Percentiles rank a stretch among this genome's conserved stretches.
phyloP scores from a whole-genome alignment of 768 basidiomycete genomes.

The Tylopilus felleus region DNA sequence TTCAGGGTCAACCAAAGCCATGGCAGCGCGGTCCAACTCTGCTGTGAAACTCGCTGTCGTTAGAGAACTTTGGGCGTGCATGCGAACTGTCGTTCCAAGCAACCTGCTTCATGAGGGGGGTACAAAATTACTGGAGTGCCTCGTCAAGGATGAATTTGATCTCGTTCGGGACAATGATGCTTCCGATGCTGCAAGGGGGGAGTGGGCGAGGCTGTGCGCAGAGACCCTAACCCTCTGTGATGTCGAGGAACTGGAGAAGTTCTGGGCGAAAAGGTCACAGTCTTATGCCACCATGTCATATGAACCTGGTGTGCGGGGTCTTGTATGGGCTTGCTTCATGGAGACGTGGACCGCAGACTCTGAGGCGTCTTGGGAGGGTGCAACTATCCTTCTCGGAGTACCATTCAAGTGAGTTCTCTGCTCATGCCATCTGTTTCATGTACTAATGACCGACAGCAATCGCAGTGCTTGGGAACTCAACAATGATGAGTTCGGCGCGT shows the following conservation, averaged over 20 bases:
- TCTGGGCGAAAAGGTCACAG: conserved; percentile 42
- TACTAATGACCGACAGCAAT: conserved; percentile 28
- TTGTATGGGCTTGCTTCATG: conserved; percentile 57
- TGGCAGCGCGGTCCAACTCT: conserved; percentile 33
- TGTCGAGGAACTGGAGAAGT: conserved; percentile 43
- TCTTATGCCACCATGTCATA: conserved; percentile 29
- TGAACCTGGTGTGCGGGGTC: conserved; percentile 40
- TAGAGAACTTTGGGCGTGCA: conserved; percentile 54
- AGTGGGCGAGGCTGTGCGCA: conserved; percentile 62
- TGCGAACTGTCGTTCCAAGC: conserved; percentile 42
- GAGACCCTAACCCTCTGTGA: conserved; percentile 52
- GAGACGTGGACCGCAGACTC: conserved; percentile 51
- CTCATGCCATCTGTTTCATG: conserved; percentile 1
- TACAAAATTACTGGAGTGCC: conserved; percentile 43
- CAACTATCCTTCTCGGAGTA: conserved; percentile 47
- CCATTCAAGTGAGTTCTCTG: conserved; percentile 57
- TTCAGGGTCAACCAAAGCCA: conserved; percentile 4
- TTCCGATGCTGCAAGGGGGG: conserved; percentile 42
- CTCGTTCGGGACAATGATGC: conserved; percentile 43
- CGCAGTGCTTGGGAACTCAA: conserved; percentile 49
- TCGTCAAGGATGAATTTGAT: conserved; percentile 47
- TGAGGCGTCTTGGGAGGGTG: conserved; percentile 52
- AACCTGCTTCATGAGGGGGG: conserved; percentile 42
- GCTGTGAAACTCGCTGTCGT: conserved; percentile 57
- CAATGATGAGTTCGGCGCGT: conserved; percentile 51